Conservation (phyloP, 2,329 filamentous ascomycete genomes). For the Alternaria incomplexa region DNA sequence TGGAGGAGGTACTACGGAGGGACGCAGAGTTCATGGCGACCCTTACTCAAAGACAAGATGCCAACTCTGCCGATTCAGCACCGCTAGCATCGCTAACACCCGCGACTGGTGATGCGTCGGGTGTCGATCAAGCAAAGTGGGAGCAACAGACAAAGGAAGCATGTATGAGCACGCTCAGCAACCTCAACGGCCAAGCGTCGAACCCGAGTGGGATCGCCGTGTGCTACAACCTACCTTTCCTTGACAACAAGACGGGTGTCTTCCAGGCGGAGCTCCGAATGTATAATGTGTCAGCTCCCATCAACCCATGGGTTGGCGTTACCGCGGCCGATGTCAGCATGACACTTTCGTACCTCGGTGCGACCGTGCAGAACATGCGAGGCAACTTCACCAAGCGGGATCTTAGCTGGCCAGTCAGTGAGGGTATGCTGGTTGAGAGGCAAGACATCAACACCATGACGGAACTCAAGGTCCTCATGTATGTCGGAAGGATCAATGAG, state of each 20-base stretch:
- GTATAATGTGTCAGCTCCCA: conserved; percentile 70
- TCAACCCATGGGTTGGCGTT: conserved; percentile 54
- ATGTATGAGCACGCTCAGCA: conserved; percentile 64
- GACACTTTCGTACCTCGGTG: conserved; percentile 51
- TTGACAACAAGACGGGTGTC: conserved; percentile 70
- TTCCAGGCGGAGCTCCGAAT: conserved; percentile 81
- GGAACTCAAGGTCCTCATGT: conserved; percentile 67
- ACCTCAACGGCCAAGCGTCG: conserved; percentile 62
- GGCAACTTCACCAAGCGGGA: conserved; percentile 41
- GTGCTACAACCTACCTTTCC: conserved; percentile 80
- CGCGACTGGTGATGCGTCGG: conserved; percentile 43
- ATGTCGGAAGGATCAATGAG: conserved; percentile 71
- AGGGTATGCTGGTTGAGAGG: conserved; percentile 37
- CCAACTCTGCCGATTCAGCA: conserved; percentile 33
- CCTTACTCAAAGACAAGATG: conserved; percentile 45
- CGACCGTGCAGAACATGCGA: conserved; percentile 50
- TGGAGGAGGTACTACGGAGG: conserved; percentile 42
- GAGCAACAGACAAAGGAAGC: conserved; percentile 54
- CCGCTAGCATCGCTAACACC: conserved; percentile 42
- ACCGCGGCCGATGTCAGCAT: conserved; percentile 49
- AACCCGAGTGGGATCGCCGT: conserved; percentile 80
- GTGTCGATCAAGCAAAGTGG: conserved; percentile 42
- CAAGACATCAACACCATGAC: conserved; percentile 35
- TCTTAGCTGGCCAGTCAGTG: conserved; percentile 29
- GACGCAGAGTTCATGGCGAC: conserved; percentile 44